phyloP scores from a whole-genome alignment of 192 early-diverging fungal genomes.

The Diversispora eburnea region DNA sequence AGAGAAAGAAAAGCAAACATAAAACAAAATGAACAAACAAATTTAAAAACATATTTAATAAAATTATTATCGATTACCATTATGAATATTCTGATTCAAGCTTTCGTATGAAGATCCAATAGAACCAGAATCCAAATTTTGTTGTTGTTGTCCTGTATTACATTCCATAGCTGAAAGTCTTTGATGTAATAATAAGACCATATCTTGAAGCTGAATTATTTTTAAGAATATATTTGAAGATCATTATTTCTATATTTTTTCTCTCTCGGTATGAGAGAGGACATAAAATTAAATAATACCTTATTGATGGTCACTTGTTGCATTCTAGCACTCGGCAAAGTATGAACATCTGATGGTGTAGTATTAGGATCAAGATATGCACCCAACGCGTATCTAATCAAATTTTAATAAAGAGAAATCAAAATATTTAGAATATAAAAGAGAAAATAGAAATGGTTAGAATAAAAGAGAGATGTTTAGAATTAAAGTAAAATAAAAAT shows the following conservation, averaged over 20 bases:
- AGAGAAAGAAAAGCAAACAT: no score
- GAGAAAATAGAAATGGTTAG: no score
- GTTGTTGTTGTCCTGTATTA: not conserved
- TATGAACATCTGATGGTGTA: slow-evolving; percentile 5
- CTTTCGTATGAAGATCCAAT: no score
- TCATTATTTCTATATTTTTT: not conserved
- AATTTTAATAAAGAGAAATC: not conserved
- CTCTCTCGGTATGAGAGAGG: not conserved
- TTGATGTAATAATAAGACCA: not conserved
- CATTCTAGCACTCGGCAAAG: slow-evolving; percentile 16
- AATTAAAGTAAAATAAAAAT: no score
- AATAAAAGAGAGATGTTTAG: no score
- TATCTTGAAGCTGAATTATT: slow-evolving; percentile 6
- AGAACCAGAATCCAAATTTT: not conserved
- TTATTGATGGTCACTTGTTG: slow-evolving; percentile 17
- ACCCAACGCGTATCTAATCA: slow-evolving; percentile 26
- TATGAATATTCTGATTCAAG: no score
- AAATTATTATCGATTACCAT: no score
- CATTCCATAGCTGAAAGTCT: not conserved
- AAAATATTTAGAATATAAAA: not conserved
- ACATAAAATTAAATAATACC: slow-evolving; percentile 2
- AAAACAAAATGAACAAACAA: no score
- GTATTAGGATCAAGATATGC: slow-evolving; percentile 13
- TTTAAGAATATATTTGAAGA: not conserved
- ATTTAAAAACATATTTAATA: no score